A percentile compares a stretch with the other conserved stretches of the same genome.
These are phyloP conservation scores for Talaromyces atroroseus DNA, from an alignment of 2,329 filamentous ascomycete species.

Conservation along the genomic window DNA sequence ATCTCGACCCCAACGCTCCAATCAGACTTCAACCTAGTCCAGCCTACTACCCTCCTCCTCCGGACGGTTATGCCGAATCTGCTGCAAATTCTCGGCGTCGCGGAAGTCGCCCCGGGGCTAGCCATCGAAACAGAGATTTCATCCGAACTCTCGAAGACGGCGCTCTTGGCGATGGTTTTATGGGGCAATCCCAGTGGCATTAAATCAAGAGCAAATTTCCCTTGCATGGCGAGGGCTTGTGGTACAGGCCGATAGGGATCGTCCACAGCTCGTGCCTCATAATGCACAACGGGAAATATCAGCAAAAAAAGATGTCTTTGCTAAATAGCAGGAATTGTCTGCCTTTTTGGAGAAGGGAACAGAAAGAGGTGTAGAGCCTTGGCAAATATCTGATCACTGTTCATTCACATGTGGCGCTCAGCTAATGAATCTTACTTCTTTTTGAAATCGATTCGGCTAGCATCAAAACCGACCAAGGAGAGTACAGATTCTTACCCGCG, in stretches of 20 bases:
- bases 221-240: background rate
- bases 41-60: slow-evolving; percentile 91
- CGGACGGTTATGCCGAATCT: slow-evolving; percentile 70
- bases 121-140: slow-evolving; percentile 68
- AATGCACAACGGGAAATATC: background rate
- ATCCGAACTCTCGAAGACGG: slow-evolving; percentile 92
- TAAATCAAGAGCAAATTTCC: slow-evolving; percentile 24
- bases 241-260: background rate
- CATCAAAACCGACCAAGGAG: background rate
- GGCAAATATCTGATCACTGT: background rate
- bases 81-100: slow-evolving; percentile 64
- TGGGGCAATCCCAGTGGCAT: slow-evolving; percentile 69
- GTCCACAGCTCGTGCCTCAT: background rate
- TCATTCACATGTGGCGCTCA: background rate
- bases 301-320: background rate
- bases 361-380: background rate
- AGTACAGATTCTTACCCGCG: background rate
- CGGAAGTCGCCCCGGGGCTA: slow-evolving; percentile 61
- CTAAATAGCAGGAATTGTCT: background rate
- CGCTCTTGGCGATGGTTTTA: slow-evolving; percentile 87
- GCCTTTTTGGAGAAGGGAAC: background rate
- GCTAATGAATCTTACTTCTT: background rate
- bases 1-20: slow-evolving; percentile 88
- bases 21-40: slow-evolving; percentile 93
- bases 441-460: background rate